Conservation (phyloP, 306 rosid species). For the Lotus japonicus region DNA sequence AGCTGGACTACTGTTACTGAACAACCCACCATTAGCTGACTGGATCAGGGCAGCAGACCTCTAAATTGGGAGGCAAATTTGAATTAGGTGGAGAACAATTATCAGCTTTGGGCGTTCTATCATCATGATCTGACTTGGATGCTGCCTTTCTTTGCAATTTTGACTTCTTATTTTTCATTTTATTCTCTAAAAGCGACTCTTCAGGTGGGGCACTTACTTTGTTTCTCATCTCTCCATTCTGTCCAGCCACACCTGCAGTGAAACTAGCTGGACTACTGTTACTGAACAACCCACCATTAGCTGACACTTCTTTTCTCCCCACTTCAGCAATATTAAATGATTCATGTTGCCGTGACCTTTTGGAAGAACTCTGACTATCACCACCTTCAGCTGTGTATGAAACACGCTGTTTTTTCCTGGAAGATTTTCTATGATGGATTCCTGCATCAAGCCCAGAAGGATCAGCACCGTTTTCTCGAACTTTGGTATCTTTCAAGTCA, state of each 20-base stretch:
- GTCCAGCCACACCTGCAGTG: background rate
- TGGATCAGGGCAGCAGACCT: constrained; percentile 46
- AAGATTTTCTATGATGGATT: constrained; percentile 30
- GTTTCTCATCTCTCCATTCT: constrained; percentile 14
- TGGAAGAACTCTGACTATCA: constrained; percentile 34
- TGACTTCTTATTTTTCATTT: constrained; percentile 22
- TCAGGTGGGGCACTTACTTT: constrained; percentile 14
- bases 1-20: constrained; percentile 6
- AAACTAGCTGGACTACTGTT: constrained; percentile 13
- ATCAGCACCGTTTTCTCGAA: constrained; percentile 25
- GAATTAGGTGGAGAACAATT: constrained; percentile 19
- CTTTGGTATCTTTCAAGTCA: constrained; percentile 16
- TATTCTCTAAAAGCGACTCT: constrained; percentile 22
- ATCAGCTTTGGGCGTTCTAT: constrained; percentile 15
- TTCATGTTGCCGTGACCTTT: constrained; percentile 28
- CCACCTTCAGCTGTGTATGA: constrained; percentile 23
- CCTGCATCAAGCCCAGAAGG: constrained; percentile 22
- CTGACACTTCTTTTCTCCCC: constrained; percentile 25
- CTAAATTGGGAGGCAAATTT: constrained; percentile 18
- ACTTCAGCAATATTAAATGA: constrained; percentile 20
- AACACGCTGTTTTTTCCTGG: constrained; percentile 44
- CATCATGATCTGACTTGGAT: constrained; percentile 26
- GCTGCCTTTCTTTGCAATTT: constrained; percentile 21
- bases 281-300: constrained; percentile 14
- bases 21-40: no score